Percentiles rank a stretch among this genome's conserved stretches.
phyloP scores from a whole-genome alignment of 2,329 filamentous ascomycete genomes.

The Phaeoacremonium minimum region DNA sequence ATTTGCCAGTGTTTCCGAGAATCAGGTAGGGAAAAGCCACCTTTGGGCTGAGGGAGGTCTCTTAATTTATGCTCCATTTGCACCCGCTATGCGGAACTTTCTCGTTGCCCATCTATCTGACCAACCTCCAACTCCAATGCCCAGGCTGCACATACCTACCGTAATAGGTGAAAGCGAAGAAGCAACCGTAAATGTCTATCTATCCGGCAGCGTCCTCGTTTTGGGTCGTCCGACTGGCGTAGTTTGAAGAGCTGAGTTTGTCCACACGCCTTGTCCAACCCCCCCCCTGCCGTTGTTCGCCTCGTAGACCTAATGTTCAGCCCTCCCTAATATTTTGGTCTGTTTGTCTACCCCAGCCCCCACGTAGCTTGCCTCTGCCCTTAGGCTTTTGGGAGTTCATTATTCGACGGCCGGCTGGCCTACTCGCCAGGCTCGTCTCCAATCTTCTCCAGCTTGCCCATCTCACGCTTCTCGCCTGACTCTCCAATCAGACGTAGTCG shows the following conservation, averaged over 20 bases:
- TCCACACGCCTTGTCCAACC: background rate
- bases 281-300: background rate
- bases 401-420: no score
- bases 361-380: no score
- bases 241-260: background rate
- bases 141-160: background rate
- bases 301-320: no score
- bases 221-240: no score
- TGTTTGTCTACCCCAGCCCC: no score
- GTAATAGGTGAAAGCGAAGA: background rate
- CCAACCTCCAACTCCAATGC: background rate
- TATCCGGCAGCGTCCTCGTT: no score
- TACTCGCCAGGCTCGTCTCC: constrained; percentile 67
- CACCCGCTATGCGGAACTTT: background rate
- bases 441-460: constrained; percentile 94
- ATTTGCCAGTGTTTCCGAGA: background rate
- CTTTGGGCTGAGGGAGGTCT: no score
- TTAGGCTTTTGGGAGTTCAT: no score
- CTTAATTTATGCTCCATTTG: no score
- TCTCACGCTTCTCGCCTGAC: constrained; percentile 83
- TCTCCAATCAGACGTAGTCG: constrained; percentile 80
- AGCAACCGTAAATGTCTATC: background rate
- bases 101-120: background rate
- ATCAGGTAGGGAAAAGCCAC: background rate
- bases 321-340: background rate